phyloP scores from a whole-genome alignment of 2,329 filamentous ascomycete genomes.

The Zarea fungicola region DNA sequence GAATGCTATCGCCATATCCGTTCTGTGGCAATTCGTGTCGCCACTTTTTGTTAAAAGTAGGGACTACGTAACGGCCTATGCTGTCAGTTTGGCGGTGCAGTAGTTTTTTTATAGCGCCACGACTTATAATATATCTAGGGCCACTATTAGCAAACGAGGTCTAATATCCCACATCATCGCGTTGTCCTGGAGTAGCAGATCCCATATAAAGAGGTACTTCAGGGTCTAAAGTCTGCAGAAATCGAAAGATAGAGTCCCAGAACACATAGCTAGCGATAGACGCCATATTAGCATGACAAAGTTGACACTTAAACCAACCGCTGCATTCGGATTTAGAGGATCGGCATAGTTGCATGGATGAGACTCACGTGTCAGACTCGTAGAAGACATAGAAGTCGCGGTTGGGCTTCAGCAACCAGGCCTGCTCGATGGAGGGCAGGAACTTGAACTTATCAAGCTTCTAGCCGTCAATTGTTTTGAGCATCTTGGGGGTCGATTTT shows the following conservation, averaged over 20 bases:
- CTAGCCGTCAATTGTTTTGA: slow-evolving; percentile 39
- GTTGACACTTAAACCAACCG: too few species aligned
- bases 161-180: neutral
- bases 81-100: slow-evolving; percentile 3
- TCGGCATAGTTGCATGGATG: too few species aligned
- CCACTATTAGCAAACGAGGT: slow-evolving; percentile 16
- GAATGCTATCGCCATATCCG: slow-evolving; percentile 16
- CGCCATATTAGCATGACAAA: neutral
- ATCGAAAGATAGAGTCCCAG: slow-evolving; percentile 16
- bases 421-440: slow-evolving; percentile 47
- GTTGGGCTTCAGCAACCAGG: slow-evolving; percentile 41
- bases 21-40: slow-evolving; percentile 1
- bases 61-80: slow-evolving; percentile 8
- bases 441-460: slow-evolving; percentile 54
- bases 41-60: slow-evolving; percentile 8
- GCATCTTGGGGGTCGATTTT: slow-evolving; percentile 24
- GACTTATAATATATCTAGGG: slow-evolving; percentile 16
- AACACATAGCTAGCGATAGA: slow-evolving; percentile 12
- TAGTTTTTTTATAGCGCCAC: slow-evolving; percentile 14
- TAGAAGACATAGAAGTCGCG: slow-evolving; percentile 52
- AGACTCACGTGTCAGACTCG: slow-evolving; percentile 50
- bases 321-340: too few species aligned
- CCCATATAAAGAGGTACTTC: slow-evolving; percentile 6
- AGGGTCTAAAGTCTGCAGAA: slow-evolving; percentile 14
- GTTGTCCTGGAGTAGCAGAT: slow-evolving; percentile 6